These are phyloP conservation scores for Trypanosoma mega DNA, from an alignment of 208 protist genomes.

Conservation along the genomic window DNA sequence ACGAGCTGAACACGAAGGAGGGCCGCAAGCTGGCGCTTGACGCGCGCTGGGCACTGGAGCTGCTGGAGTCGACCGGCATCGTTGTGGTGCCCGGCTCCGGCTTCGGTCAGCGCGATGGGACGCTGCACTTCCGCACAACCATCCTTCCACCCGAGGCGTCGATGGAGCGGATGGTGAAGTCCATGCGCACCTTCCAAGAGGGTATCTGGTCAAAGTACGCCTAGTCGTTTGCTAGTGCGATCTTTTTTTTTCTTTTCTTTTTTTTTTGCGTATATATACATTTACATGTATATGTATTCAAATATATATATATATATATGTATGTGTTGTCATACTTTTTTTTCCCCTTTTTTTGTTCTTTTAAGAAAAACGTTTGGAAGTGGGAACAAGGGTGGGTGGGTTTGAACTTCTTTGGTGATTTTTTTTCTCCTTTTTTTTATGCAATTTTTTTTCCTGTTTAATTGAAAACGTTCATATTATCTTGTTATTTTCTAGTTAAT, in stretches of 20 bases:
- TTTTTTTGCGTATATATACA: slow-evolving; percentile 3
- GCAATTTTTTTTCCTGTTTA: too few relatives aligned
- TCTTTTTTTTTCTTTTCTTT: slow-evolving; percentile 10
- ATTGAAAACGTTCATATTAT: too few relatives aligned
- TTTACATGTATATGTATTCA: not conserved
- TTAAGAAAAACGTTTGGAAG: not conserved
- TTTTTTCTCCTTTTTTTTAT: too few relatives aligned
- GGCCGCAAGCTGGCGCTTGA: slow-evolving; percentile 86
- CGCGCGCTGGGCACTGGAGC: slow-evolving; percentile 94
- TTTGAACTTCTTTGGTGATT: too few relatives aligned
- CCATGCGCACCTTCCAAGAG: slow-evolving; percentile 69
- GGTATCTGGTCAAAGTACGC: slow-evolving; percentile 54
- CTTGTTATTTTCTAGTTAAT: too few relatives aligned
- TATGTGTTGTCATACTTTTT: not conserved
- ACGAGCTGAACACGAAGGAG: slow-evolving; percentile 58
- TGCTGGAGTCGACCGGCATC: slow-evolving; percentile 96
- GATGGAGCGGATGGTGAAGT: slow-evolving; percentile 89
- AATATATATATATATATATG: too few relatives aligned
- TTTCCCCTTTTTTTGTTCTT: not conserved
- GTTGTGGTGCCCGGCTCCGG: slow-evolving; percentile 95
- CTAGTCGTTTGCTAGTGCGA: not conserved
- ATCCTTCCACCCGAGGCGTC: slow-evolving; percentile 97
- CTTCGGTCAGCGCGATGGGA: slow-evolving; percentile 95
- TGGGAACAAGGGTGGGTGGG: too few relatives aligned
- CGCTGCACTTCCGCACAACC: slow-evolving; percentile 99